A percentile compares a stretch with the other conserved stretches of the same genome.
Conservation (phyloP, 352 stramenopile species). For the Globisporangium alternatum region DNA sequence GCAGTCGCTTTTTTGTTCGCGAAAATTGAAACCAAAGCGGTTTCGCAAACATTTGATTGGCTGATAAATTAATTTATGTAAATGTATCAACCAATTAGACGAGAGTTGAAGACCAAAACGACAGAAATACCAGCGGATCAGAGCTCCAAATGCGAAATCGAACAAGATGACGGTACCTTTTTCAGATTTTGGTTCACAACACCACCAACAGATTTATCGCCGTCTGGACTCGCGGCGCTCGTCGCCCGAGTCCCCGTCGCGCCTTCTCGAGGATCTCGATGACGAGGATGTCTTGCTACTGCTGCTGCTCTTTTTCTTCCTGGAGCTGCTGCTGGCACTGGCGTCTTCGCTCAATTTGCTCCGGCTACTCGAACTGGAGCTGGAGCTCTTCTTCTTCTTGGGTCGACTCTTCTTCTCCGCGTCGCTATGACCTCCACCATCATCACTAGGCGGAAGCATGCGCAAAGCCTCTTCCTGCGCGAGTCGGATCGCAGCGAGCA, state of each 20-base stretch:
- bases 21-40: not conserved
- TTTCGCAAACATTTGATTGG: not conserved
- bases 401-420: constrained; percentile 28
- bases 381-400: constrained; percentile 31
- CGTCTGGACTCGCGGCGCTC: constrained; percentile 8
- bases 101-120: not conserved
- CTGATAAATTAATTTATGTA: not conserved
- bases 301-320: constrained; percentile 22
- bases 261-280: constrained; percentile 16
- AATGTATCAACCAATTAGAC: not conserved
- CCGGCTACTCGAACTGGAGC: constrained; percentile 10
- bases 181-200: not conserved
- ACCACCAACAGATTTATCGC: not conserved
- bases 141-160: not conserved
- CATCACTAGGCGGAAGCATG: constrained; percentile 38
- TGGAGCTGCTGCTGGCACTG: constrained; percentile 1
- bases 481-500: constrained; percentile 67
- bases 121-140: not conserved
- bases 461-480: constrained; percentile 61
- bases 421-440: not conserved
- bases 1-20: not conserved
- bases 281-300: constrained; percentile 20
- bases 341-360: constrained; percentile 17
- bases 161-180: not conserved
- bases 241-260: constrained; percentile 2